Evolutionary conservation across 805 yeast species (phyloP).

Genomic region (Scheffersomyces coipomensis): DNA sequence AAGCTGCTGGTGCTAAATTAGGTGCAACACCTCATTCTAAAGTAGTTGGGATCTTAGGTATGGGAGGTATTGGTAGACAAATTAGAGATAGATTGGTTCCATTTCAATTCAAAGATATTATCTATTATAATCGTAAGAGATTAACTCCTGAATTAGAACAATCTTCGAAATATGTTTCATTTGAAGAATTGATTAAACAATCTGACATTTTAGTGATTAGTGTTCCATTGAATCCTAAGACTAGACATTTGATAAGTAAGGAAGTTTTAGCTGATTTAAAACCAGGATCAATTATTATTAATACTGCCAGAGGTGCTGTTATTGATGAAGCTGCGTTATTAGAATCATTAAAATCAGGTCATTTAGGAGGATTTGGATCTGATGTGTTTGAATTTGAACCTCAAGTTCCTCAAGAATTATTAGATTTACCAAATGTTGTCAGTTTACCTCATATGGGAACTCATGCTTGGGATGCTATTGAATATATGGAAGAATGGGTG

Average conservation of each 20-base stretch:
- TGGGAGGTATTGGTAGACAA: conserved; percentile 90
- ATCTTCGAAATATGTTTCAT: conserved; percentile 67
- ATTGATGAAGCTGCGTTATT: conserved; percentile 64
- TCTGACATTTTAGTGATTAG: conserved; percentile 74
- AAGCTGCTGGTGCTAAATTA: conserved; percentile 50
- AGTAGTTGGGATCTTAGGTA: conserved; percentile 75
- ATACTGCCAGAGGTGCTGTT: conserved; percentile 88
- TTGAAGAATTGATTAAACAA: conserved; percentile 61
- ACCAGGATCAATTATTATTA: conserved; percentile 72
- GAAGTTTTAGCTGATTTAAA: conserved; percentile 68
- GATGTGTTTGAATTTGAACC: conserved; percentile 83
- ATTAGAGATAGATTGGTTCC: conserved; percentile 70
- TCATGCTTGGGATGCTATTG: conserved; percentile 68
- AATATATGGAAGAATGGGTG: conserved; percentile 77
- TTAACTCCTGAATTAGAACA: conserved; percentile 61
- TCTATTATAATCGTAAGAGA: conserved; percentile 69
- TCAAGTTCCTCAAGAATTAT: conserved; percentile 59
- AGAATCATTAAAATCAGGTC: conserved; percentile 57
- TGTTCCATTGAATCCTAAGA: conserved; percentile 71
- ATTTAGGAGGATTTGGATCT: conserved; percentile 64
- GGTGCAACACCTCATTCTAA: conserved; percentile 79
- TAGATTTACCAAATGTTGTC: conserved; percentile 64
- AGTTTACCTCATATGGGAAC: conserved; percentile 92
- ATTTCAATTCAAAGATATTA: conserved; percentile 69
- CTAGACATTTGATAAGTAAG: conserved; percentile 67